Evolutionary conservation across 148 eudicot species (phyloP).

Genomic region (Rhododendron kiyosumense): DNA sequence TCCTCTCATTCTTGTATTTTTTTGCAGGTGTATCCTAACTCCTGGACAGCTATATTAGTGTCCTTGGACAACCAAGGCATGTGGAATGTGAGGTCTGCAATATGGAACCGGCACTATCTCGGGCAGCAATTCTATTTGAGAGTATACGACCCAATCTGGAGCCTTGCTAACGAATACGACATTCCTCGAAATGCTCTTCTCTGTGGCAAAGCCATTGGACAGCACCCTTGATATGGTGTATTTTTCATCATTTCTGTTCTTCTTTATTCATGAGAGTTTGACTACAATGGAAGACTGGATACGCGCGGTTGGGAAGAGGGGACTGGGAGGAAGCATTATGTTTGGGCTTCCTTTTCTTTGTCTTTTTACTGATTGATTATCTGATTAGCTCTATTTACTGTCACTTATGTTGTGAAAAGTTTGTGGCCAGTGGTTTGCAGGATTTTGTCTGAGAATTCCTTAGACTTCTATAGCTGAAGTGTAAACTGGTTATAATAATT

Average conservation of each 20-base stretch:
- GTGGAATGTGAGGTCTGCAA: slow-evolving; percentile 74
- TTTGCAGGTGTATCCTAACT: slow-evolving; percentile 48
- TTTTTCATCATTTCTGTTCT: background rate
- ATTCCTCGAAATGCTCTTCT: slow-evolving; percentile 43
- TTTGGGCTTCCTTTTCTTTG: background rate
- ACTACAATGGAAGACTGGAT: background rate
- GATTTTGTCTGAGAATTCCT: background rate
- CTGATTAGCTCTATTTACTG: background rate
- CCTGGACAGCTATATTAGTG: slow-evolving; percentile 54
- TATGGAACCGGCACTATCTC: slow-evolving; percentile 53
- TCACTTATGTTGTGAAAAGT: background rate
- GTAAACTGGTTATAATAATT: background rate
- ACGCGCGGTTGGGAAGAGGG: background rate
- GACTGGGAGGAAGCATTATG: background rate
- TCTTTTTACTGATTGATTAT: background rate
- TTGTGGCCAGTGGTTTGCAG: background rate
- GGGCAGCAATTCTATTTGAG: slow-evolving; percentile 53
- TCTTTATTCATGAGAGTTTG: slow-evolving; percentile 22
- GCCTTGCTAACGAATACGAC: slow-evolving; percentile 42
- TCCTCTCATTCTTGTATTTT: background rate
- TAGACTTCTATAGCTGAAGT: background rate
- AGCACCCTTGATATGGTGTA: slow-evolving; percentile 16
- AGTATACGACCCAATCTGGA: slow-evolving; percentile 30
- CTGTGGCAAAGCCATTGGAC: slow-evolving; percentile 48
- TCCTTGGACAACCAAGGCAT: slow-evolving; percentile 71